phyloP scores from a whole-genome alignment of 768 basidiomycete genomes.

The Ramaria rubella region DNA sequence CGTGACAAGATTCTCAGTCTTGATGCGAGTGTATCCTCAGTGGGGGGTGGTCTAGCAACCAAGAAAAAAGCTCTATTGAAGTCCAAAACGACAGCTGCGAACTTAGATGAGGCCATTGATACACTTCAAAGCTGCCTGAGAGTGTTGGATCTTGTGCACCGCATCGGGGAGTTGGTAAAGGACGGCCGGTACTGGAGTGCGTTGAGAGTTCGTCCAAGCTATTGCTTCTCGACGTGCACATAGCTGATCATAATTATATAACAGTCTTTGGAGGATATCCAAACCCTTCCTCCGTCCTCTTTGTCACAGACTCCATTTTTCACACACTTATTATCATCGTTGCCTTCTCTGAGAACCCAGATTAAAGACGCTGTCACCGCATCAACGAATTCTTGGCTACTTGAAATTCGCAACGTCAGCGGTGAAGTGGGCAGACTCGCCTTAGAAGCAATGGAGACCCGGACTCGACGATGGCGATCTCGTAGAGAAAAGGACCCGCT shows the following conservation, averaged over 20 bases:
- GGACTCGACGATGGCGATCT: constrained; percentile 75
- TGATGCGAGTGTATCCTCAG: constrained; percentile 81
- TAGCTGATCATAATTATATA: constrained; percentile 18
- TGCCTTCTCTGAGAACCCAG: constrained; percentile 83
- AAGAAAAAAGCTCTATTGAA: constrained; percentile 90
- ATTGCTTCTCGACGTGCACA: constrained; percentile 12
- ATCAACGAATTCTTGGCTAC: constrained; percentile 93
- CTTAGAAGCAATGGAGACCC: constrained; percentile 81
- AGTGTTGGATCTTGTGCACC: constrained; percentile 86
- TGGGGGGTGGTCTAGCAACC: constrained; percentile 82
- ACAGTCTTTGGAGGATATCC: constrained; percentile 93
- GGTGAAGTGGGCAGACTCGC: constrained; percentile 81
- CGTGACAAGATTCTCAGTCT: constrained; percentile 86
- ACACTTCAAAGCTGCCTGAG: constrained; percentile 89
- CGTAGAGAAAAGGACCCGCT: constrained; percentile 81
- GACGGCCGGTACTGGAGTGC: constrained; percentile 97
- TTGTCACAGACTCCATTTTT: constrained; percentile 91
- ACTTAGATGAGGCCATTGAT: constrained; percentile 96
- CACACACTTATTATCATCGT: constrained; percentile 81
- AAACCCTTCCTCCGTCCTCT: constrained; percentile 80
- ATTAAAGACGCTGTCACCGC: constrained; percentile 93
- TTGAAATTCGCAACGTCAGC: constrained; percentile 88
- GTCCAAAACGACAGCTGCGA: constrained; percentile 86
- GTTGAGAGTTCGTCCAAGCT: constrained; percentile 60
- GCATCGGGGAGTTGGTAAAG: constrained; percentile 88